Percentiles rank a stretch among this genome's conserved stretches.
Conservation (phyloP, 2,329 filamentous ascomycete species). For the Fusarium equiseti region DNA sequence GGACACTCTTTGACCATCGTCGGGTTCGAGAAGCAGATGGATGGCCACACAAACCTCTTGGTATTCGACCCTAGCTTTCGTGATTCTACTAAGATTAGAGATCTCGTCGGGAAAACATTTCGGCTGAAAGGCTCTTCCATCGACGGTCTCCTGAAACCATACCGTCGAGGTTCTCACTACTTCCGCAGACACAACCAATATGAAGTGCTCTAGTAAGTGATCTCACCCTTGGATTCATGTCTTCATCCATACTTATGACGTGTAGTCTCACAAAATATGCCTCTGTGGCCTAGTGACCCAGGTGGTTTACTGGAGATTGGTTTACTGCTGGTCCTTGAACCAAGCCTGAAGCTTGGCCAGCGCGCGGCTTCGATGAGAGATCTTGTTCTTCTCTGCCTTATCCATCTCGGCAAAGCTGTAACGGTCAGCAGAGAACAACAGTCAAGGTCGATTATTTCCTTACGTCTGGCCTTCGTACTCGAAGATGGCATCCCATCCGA, state of each 20-base stretch:
- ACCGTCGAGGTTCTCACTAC: constrained; percentile 77
- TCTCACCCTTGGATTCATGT: background rate
- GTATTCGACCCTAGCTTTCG: constrained; percentile 91
- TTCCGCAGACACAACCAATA: constrained; percentile 80
- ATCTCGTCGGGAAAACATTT: constrained; percentile 65
- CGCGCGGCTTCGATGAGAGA: constrained; percentile 92
- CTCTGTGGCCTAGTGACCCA: background rate
- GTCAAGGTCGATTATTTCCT: constrained; percentile 45
- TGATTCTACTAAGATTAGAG: constrained; percentile 72
- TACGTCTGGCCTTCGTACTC: constrained; percentile 90
- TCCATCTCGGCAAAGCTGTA: constrained; percentile 92
- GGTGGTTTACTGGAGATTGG: background rate
- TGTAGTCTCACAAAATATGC: constrained; percentile 39
- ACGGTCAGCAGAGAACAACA: constrained; percentile 19
- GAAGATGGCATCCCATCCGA: constrained; percentile 97
- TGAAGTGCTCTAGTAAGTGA: constrained; percentile 78
- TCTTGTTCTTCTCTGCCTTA: constrained; percentile 85
- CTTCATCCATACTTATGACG: constrained; percentile 12
- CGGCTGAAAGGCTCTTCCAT: constrained; percentile 55
- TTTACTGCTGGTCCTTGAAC: constrained; percentile 66
- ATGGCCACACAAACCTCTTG: constrained; percentile 76
- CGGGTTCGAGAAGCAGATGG: constrained; percentile 77
- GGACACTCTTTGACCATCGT: constrained; percentile 93
- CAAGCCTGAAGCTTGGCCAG: constrained; percentile 86
- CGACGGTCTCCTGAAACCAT: constrained; percentile 71